Conservation (phyloP, 768 basidiomycete species). For the Chalciporus sphaerocephalus region DNA sequence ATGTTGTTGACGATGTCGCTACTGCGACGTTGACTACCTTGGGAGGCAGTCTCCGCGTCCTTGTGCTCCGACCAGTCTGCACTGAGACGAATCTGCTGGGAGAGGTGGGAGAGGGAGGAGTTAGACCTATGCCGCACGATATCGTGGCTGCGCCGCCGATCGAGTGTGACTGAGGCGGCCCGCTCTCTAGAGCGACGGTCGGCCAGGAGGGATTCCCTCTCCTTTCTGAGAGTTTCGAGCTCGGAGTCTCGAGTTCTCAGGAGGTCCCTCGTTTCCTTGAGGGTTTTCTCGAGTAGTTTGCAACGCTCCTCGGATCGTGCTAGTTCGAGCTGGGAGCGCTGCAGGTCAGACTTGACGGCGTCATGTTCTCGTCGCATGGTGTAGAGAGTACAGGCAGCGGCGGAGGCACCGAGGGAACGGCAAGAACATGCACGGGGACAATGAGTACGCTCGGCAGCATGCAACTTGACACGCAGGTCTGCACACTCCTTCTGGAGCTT, state of each 20-base stretch:
- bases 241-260: slow-evolving; percentile 57
- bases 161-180: slow-evolving; percentile 20
- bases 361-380: slow-evolving; percentile 53
- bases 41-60: slow-evolving; percentile 17
- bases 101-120: slow-evolving; percentile 27
- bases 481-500: slow-evolving; percentile 39
- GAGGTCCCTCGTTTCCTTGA: slow-evolving; percentile 61
- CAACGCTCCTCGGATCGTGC: slow-evolving; percentile 59
- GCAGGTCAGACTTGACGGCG: slow-evolving; percentile 50
- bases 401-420: slow-evolving; percentile 35
- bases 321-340: slow-evolving; percentile 50
- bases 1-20: slow-evolving; percentile 21
- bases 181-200: slow-evolving; percentile 22
- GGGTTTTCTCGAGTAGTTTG: slow-evolving; percentile 55
- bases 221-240: slow-evolving; percentile 48
- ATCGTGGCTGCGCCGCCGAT: slow-evolving; percentile 29
- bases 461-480: slow-evolving; percentile 42
- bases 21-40: slow-evolving; percentile 10
- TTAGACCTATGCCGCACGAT: slow-evolving; percentile 26
- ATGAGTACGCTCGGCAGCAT: slow-evolving; percentile 33
- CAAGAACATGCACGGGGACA: slow-evolving; percentile 31
- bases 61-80: slow-evolving; percentile 31
- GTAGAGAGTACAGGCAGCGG: slow-evolving; percentile 39
- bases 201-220: slow-evolving; percentile 30
- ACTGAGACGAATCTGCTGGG: slow-evolving; percentile 30